Evolutionary conservation across 164 flowering plant genomes (phyloP).

Genomic region (Kingdonia uniflora): DNA sequence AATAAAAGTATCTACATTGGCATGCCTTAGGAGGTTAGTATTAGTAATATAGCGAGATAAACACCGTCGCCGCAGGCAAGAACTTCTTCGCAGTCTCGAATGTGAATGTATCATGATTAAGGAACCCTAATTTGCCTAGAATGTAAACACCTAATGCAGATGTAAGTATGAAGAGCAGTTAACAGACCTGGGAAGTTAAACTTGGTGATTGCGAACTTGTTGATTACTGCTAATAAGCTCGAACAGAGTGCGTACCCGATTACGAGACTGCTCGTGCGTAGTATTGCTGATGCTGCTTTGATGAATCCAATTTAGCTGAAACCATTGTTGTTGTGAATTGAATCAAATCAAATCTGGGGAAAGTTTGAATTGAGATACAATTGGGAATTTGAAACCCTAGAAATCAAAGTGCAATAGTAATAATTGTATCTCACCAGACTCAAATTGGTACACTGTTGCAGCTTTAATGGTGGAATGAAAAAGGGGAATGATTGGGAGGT

Average conservation of each 20-base stretch:
- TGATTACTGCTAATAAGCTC: slow-evolving; percentile 79
- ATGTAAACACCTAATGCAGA: slow-evolving; percentile 70
- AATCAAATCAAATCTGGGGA: neutral
- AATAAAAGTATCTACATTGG: slow-evolving; percentile 86
- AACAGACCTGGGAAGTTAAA: slow-evolving; percentile 84
- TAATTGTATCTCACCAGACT: too few relatives aligned
- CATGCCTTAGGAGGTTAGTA: slow-evolving; percentile 77
- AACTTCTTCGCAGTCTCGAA: slow-evolving; percentile 63
- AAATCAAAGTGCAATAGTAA: too few relatives aligned
- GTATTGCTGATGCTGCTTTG: slow-evolving; percentile 27
- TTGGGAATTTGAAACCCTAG: neutral
- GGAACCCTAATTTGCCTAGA: slow-evolving; percentile 54
- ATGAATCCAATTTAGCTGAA: slow-evolving; percentile 30
- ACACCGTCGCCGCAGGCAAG: slow-evolving; percentile 71
- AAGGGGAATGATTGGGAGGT: too few relatives aligned
- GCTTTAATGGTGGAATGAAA: too few relatives aligned
- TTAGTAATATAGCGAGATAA: slow-evolving; percentile 83
- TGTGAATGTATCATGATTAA: slow-evolving; percentile 62
- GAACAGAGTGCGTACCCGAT: slow-evolving; percentile 81
- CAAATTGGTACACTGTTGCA: too few relatives aligned
- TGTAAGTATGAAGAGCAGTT: slow-evolving; percentile 80
- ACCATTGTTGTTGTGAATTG: slow-evolving; percentile 25
- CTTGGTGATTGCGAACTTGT: slow-evolving; percentile 77
- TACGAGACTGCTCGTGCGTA: slow-evolving; percentile 72
- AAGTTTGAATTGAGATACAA: neutral